Conservation (phyloP, 2,329 filamentous ascomycete genomes). For the Epichloe uncinata region DNA sequence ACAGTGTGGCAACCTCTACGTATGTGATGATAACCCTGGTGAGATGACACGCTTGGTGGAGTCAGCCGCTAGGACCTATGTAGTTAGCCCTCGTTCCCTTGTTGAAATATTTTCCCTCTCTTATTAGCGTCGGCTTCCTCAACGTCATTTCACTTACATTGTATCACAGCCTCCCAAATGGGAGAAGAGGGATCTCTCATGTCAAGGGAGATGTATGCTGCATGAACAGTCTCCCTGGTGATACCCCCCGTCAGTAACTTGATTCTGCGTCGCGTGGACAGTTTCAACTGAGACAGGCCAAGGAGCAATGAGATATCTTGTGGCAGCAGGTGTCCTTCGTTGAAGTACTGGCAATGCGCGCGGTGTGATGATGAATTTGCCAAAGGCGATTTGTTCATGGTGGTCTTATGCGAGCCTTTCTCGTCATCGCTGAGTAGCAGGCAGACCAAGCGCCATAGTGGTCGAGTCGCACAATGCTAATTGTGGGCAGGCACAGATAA, state of each 20-base stretch:
- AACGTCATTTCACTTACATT: too few species aligned
- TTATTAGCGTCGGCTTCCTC: not conserved
- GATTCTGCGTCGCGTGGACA: too few species aligned
- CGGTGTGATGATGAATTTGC: too few species aligned
- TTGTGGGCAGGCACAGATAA: not conserved
- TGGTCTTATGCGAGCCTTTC: not conserved
- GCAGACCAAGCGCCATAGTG: too few species aligned
- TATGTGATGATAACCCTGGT: too few species aligned
- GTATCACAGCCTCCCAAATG: not conserved
- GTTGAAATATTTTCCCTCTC: not conserved
- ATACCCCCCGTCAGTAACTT: too few species aligned
- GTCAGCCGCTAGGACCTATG: not conserved
- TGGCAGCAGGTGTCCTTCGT: too few species aligned
- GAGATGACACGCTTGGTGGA: too few species aligned
- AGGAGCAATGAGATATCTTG: not conserved
- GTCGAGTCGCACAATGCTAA: not conserved
- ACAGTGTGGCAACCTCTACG: too few species aligned
- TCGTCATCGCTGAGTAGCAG: not conserved
- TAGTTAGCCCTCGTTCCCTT: not conserved
- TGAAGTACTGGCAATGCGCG: too few species aligned
- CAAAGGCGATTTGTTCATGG: not conserved
- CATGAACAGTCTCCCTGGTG: not conserved
- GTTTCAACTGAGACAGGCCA: constrained; percentile 1
- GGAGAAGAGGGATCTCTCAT: not conserved
- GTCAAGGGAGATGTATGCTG: not conserved